Conservation (phyloP, 768 basidiomycete species). For the Macrolepiota dolichaula region DNA sequence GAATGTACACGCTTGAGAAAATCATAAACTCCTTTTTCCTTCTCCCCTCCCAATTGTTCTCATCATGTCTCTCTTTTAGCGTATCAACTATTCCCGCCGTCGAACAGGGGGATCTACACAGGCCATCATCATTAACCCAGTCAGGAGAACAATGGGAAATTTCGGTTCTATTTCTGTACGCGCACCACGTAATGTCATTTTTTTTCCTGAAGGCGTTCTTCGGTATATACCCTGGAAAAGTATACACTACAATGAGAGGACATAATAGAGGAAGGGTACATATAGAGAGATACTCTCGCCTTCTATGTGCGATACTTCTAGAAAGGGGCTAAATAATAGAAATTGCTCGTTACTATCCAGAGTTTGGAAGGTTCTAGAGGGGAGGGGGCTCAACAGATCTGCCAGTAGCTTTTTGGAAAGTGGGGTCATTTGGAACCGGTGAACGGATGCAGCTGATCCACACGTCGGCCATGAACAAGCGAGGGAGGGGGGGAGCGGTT, state of each 20-base stretch:
- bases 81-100: neutral
- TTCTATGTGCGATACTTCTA: neutral
- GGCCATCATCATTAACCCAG: neutral
- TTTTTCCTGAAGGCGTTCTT: conserved; percentile 5
- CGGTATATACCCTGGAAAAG: neutral
- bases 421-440: neutral
- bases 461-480: neutral
- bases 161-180: neutral
- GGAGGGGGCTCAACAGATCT: neutral
- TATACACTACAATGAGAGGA: neutral
- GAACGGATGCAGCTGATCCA: neutral
- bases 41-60: neutral
- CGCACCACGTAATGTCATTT: conserved; percentile 11
- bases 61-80: neutral
- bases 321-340: neutral
- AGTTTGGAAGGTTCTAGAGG: neutral
- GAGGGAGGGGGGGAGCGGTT: neutral
- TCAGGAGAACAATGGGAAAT: conserved; percentile 4
- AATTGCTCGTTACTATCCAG: neutral
- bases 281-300: neutral
- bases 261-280: neutral
- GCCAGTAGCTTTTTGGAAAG: neutral
- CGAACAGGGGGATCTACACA: neutral
- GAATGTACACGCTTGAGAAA: neutral
- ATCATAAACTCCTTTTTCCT: neutral